Evolutionary conservation across 1,284 basidiomycete species (phyloP).

Genomic region (Apiotrichum laibachii): DNA sequence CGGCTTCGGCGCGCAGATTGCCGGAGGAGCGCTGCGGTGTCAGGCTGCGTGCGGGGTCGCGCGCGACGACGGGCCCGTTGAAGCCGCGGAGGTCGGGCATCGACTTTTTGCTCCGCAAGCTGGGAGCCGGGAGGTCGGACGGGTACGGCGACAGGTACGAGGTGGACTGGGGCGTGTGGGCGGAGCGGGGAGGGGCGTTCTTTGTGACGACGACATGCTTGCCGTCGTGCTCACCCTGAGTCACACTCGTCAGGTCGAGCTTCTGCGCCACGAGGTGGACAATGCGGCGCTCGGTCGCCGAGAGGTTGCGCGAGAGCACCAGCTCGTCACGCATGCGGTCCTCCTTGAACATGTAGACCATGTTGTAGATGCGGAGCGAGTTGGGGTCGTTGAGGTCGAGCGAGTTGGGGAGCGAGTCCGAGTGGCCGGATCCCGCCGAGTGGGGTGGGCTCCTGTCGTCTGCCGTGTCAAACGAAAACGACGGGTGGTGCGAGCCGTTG

Average conservation of each 20-base stretch:
- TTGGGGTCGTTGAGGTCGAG: conserved; percentile 94
- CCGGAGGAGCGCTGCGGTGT: conserved; percentile 80
- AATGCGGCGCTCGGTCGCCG: conserved; percentile 80
- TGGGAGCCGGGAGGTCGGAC: conserved; percentile 60
- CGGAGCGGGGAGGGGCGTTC: conserved; percentile 47
- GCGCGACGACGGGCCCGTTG: conserved; percentile 63
- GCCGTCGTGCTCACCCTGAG: conserved; percentile 87
- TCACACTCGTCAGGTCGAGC: conserved; percentile 90
- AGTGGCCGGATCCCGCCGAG: conserved; percentile 55
- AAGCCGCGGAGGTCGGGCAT: conserved; percentile 66
- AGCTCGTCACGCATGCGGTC: conserved; percentile 97
- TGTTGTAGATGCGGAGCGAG: conserved; percentile 94
- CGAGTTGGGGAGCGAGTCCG: conserved; percentile 58
- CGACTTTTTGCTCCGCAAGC: conserved; percentile 83
- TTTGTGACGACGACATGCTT: conserved; percentile 85
- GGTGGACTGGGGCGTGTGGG: conserved; percentile 62
- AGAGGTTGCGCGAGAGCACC: conserved; percentile 82
- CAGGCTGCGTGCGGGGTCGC: conserved; percentile 74
- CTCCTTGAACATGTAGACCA: conserved; percentile 95
- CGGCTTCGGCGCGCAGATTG: conserved; percentile 88
- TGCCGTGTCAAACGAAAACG: conserved; percentile 47
- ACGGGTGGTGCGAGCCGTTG: conserved; percentile 44
- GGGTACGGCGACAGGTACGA: conserved; percentile 45
- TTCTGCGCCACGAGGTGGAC: conserved; percentile 96
- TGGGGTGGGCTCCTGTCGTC: conserved; percentile 56